phyloP scores from a whole-genome alignment of 2,329 filamentous ascomycete species.

The Diaporthe sp. region DNA sequence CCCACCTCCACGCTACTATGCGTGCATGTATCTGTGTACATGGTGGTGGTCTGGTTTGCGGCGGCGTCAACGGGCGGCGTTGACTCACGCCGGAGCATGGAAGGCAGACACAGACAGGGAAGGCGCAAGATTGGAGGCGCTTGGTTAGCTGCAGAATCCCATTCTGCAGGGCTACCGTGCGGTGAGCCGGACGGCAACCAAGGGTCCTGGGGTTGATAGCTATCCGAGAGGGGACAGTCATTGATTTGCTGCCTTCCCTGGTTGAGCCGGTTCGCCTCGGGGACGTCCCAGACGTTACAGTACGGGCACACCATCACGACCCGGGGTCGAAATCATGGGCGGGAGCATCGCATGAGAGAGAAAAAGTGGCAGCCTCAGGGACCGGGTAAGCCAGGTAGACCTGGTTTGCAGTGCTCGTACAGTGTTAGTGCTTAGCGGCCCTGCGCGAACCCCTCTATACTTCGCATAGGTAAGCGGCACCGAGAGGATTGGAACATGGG shows the following conservation, averaged over 20 bases:
- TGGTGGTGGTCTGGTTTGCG: neutral
- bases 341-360: neutral
- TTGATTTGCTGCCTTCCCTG: conserved; percentile 35
- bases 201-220: conserved; percentile 22
- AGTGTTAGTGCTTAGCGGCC: conserved; percentile 10
- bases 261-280: conserved; percentile 23
- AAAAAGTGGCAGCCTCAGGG: neutral
- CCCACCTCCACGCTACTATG: neutral
- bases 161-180: conserved; percentile 19
- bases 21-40: neutral
- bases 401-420: neutral
- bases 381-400: neutral
- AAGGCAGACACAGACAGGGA: conserved; percentile 8
- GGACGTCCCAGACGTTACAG: neutral
- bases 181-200: conserved; percentile 14
- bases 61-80: conserved; percentile 25
- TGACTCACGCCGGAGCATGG: conserved; percentile 33
- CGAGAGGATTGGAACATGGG: neutral
- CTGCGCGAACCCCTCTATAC: neutral
- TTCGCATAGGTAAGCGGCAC: neutral
- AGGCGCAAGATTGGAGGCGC: conserved; percentile 4
- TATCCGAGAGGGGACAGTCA: conserved; percentile 17
- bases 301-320: conserved; percentile 12
- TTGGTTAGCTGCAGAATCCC: conserved; percentile 14
- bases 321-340: neutral